Evolutionary conservation across 148 eudicot species (phyloP), one percentile per base, ranked within the genome.

Genomic region (Pharnaceum exiguum): DNA sequence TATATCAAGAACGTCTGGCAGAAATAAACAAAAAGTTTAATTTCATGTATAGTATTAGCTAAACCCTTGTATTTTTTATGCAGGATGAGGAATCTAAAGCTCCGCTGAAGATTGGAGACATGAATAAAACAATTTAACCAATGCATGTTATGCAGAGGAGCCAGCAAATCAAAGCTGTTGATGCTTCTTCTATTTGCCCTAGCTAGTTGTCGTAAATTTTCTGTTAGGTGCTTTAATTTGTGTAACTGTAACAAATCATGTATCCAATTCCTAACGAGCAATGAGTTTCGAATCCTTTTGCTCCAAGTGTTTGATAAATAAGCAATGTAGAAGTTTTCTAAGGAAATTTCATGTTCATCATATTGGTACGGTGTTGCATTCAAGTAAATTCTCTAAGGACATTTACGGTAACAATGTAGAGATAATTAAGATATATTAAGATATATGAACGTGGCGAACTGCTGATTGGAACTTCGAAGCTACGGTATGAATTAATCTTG

Each of bases 11-110:
- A n/a, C n/a, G n/a, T n/a, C n/a, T n/a, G n/a, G n/a, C n/a, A n/a
- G n/a, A n/a, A n/a, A n/a, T n/a, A n/a, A n/a, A n/a, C n/a, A n/a
- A n/a, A n/a, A n/a, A n/a, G n/a, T n/a, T n/a, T n/a, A n/a, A n/a
- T n/a, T n/a, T n/a, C n/a, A n/a, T n/a, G n/a, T n/a, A n/a, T n/a
- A n/a, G n/a, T 27, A 33, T 23, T 62, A 37, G 55, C 53, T 47
- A 62, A 42, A 50, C 47, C 19, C 46, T 54, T 55, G 40, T 50
- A 46, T 25, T 29, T 51, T 29, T 17, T 42, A 40, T 70, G 89
- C 82, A 83, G 89, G 80, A 44, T 77, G 74, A 79, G 48, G 71
- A 67, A 67, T 64, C 76, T 49, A 47, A 65, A 67, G 78, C 72
- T 60, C 24, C 57, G 27, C 23, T 60, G 71, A 61, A 52, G 65